phyloP scores from a whole-genome alignment of 1,139 yeast species.

The Saccharomycopsis phalli region DNA sequence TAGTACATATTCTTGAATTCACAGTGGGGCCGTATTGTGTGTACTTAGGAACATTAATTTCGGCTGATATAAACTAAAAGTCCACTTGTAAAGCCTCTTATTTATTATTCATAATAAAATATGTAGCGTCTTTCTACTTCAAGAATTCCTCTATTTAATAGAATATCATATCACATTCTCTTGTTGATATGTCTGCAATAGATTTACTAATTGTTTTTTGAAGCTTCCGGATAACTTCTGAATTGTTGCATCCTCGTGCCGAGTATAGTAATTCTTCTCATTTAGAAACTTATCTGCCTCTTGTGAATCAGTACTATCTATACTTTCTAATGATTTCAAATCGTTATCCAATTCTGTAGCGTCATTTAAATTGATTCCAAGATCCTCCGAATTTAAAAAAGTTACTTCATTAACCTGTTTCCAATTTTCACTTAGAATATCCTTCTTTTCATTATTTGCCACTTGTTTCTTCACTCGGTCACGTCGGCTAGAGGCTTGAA shows the following conservation, averaged over 20 bases:
- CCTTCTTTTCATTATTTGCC: too few species aligned
- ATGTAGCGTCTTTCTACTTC: too few species aligned
- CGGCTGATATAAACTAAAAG: too few species aligned
- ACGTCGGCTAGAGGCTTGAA: constrained; percentile 7
- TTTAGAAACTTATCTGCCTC: constrained; percentile 7
- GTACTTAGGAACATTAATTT: too few species aligned
- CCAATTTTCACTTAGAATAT: constrained; percentile 13
- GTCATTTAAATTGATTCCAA: constrained; percentile 11
- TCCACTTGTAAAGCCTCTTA: background rate
- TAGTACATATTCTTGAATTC: too few species aligned
- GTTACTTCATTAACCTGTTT: constrained; percentile 10
- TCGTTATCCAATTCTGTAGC: constrained; percentile 14
- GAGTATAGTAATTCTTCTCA: constrained; percentile 5
- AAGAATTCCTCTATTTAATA: too few species aligned
- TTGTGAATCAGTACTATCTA: constrained; percentile 1
- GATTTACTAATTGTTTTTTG: background rate
- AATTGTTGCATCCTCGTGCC: background rate
- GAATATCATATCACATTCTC: too few species aligned
- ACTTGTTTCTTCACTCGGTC: background rate
- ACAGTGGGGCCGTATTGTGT: too few species aligned
- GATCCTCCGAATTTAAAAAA: constrained; percentile 7
- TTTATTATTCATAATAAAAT: too few species aligned
- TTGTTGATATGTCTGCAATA: too few species aligned
- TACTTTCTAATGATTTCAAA: constrained; percentile 8
- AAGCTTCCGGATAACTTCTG: background rate